A percentile compares a stretch with the other conserved stretches of the same genome.
Evolutionary conservation across 1,284 basidiomycete species (phyloP).

Genomic region (Macrocybe sp.): DNA sequence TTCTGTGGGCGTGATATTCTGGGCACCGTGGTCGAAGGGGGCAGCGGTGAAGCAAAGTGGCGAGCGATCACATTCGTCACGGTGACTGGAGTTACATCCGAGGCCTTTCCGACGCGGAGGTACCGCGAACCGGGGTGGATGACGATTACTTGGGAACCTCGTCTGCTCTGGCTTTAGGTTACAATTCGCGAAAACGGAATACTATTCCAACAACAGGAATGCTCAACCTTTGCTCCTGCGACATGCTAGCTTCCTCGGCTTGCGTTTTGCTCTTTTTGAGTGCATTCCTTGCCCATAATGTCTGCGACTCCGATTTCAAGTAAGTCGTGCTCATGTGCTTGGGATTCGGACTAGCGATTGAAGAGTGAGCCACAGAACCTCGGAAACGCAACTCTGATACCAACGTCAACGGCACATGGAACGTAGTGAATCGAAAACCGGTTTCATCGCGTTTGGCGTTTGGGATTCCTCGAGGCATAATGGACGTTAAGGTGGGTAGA

Average conservation of each 20-base stretch:
- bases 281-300: conserved; percentile 67
- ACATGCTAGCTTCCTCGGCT: conserved; percentile 33
- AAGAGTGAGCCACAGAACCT: conserved; percentile 9
- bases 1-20: conserved; percentile 46
- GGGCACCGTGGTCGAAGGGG: conserved; percentile 38
- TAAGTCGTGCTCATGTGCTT: conserved; percentile 74
- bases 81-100: conserved; percentile 75
- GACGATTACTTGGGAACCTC: conserved; percentile 77
- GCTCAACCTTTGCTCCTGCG: conserved; percentile 40
- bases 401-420: conserved; percentile 71
- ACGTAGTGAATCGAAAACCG: conserved; percentile 74
- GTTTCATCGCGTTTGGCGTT: conserved; percentile 75
- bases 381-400: conserved; percentile 21
- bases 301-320: conserved; percentile 65
- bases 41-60: conserved; percentile 42
- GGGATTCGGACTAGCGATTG: conserved; percentile 54
- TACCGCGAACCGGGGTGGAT: conserved; percentile 92
- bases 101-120: conserved; percentile 85
- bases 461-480: conserved; percentile 76
- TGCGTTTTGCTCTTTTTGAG: conserved; percentile 40
- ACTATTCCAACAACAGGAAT: background rate
- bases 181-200: conserved; percentile 11
- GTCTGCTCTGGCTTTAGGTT: conserved; percentile 37
- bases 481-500: background rate
- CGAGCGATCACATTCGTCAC: conserved; percentile 80